Conservation (phyloP, 2,329 filamentous ascomycete genomes). For the Arthrinium phaeospermum region DNA sequence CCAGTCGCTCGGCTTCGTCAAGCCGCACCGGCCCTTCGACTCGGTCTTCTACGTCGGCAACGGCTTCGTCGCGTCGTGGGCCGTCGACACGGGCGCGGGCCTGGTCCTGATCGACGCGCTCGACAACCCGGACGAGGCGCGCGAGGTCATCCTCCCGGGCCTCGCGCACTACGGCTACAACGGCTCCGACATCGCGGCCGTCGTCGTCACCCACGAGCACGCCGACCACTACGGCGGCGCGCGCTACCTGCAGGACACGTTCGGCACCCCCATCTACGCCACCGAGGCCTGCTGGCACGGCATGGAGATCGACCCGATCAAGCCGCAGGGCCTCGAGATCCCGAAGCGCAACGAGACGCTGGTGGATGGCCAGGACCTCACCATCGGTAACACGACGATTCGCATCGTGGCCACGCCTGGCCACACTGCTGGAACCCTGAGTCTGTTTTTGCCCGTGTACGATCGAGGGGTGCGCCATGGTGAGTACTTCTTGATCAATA, state of each 20-base stretch:
- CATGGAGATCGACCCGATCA: slow-evolving; percentile 21
- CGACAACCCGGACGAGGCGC: slow-evolving; percentile 29
- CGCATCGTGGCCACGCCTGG: slow-evolving; percentile 31
- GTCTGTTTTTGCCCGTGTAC: slow-evolving; percentile 30
- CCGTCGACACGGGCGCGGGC: slow-evolving; percentile 35
- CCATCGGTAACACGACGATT: slow-evolving; percentile 30
- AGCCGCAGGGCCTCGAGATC: slow-evolving; percentile 22
- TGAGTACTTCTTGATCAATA: neutral
- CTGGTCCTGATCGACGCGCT: slow-evolving; percentile 33
- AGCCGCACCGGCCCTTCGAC: slow-evolving; percentile 30
- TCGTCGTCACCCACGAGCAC: slow-evolving; percentile 38
- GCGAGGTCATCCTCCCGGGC: slow-evolving; percentile 29
- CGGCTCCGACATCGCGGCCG: slow-evolving; percentile 35
- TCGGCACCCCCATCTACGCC: slow-evolving; percentile 28
- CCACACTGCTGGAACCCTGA: slow-evolving; percentile 33
- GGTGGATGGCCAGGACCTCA: slow-evolving; percentile 28
- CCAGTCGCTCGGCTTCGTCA: slow-evolving; percentile 27
- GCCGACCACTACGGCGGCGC: slow-evolving; percentile 37
- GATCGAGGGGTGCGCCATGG: slow-evolving; percentile 29
- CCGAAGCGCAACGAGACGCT: slow-evolving; percentile 17
- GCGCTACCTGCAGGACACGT: slow-evolving; percentile 33
- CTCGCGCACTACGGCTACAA: slow-evolving; percentile 30
- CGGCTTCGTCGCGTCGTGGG: slow-evolving; percentile 34
- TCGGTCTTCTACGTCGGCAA: slow-evolving; percentile 33
- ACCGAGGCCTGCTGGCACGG: slow-evolving; percentile 26